phyloP scores from a whole-genome alignment of 805 yeast species.

The Saturnispora diversa region DNA sequence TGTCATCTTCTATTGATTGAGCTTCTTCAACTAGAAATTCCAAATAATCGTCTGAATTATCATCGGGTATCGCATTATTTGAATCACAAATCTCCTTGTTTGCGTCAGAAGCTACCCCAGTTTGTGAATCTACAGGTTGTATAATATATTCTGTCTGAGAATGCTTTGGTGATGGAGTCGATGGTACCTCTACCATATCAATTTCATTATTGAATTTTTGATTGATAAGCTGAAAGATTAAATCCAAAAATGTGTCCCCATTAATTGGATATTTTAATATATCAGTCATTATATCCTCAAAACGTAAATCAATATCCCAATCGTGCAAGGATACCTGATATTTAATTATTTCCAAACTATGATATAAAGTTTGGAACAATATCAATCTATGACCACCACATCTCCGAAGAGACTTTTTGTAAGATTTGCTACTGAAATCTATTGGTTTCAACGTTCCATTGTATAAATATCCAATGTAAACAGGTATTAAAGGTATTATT shows the following conservation, averaged over 20 bases:
- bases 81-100: no score
- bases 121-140: no score
- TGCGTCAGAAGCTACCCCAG: no score
- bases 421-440: slow-evolving; percentile 1
- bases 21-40: no score
- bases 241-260: neutral
- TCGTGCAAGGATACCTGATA: neutral
- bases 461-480: slow-evolving; percentile 14
- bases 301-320: slow-evolving; percentile 3
- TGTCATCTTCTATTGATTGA: no score
- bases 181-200: neutral
- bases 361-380: slow-evolving; percentile 5
- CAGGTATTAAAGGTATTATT: slow-evolving; percentile 16
- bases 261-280: neutral
- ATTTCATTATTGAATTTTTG: neutral
- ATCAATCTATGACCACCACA: neutral
- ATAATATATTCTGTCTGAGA: no score
- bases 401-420: slow-evolving; percentile 1
- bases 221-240: neutral
- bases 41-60: no score
- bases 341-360: slow-evolving; percentile 2
- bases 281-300: neutral
- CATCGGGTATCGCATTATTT: no score
- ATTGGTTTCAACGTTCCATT: neutral
- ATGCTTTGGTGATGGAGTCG: neutral